Base-by-base conservation (phyloP, 345 rosid genomes). In the Acer negundo region DNA sequence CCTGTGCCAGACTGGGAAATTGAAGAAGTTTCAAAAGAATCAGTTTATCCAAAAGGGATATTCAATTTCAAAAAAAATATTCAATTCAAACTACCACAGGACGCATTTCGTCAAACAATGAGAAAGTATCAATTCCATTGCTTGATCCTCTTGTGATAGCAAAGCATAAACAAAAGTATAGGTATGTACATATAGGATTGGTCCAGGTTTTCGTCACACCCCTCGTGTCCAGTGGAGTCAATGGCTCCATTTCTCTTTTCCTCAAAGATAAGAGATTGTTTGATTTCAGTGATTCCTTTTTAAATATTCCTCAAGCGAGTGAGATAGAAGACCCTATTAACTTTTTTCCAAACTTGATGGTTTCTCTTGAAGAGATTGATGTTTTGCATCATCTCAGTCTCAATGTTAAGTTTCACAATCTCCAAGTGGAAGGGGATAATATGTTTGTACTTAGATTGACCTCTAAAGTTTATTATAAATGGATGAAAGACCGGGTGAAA, bases 171-270 rank as follows among this genome's bases (percentile, higher is more conserved):
- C 2, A 40, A 15, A 73, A 42, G 23, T 62, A 61, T 0, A 10
- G 46, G 23, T 73, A 4, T 22, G 24, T 73, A 7, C 67, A 10
- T 9, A 0, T 73, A 42, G 76, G 68, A 23, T 61, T 23, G 16
- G 58, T 73, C 63, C 68, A 44, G 67, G 76, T 61, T 73, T 55
- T 38, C 35, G 49, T 73, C 15, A 44, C 6, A 10, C 11, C 68
- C 38, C 58, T 59, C 53, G 3, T 13, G 55, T 3, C 13, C 55
- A 49, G 4, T 0, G 17, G 16, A 0, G 15, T 15, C n/a, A 53
- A 17, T 4, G 58, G 58, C 8, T 61, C 68, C 1, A 26, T 73
- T 12, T 73, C 62, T 35, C 56, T 73, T 59, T 62, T 66, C 67
- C 22, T 73, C 5, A 62, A 67, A 16, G 44, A 23, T 8, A 7